Base-by-base conservation (phyloP, 2,329 filamentous ascomycete genomes). In the Colletotrichum filicis region DNA sequence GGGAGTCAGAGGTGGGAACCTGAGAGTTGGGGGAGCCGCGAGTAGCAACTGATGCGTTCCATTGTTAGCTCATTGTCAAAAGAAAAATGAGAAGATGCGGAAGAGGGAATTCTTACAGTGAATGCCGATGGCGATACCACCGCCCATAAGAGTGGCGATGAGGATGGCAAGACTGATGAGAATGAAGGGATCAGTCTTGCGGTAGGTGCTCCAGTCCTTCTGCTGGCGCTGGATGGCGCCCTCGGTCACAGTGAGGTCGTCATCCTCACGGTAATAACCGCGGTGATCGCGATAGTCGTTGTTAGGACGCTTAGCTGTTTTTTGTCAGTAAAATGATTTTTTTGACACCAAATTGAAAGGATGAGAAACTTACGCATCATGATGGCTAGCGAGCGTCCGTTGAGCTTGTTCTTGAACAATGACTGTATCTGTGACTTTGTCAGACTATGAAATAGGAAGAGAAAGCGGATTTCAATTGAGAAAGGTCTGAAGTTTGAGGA, bases 161-260 rank as follows among this genome's bases (percentile, higher is more conserved):
- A 56, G 22, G 14, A 61, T 22, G 9, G 53, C 42, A 35, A 24
- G 35, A n/a, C 22, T 46, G 32, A 66, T 22, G 42, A 56, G 24
- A 11, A 58, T 30, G 60, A 57, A 73, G 49, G 67, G 19, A n/a
- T 60, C 61, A 12, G 71, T 65, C 71, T 73, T 73, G 71, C 60
- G 71, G 22, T 73, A 73, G 32, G 30, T 55, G 30, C 53, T 57
- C 71, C 71, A 73, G 55, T 73, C 55, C 28, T 73, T 65, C 12
- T 19, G 26, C 16, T 68, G 24, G 35, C 60, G 61, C 37, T 55
- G 32, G 46, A 70, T 52, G 12, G 71, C 32, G 22, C 67, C 71
- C 46, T 73, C 58, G 14, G 56, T 35, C 46, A 70, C 61, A 11
- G 30, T 60, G 55, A 73, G 35, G 28, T 65, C 46, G 19, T 70